These are phyloP conservation scores for Agaricus subrufescens DNA, from an alignment of 768 basidiomycete species.

Conservation along the genomic window DNA sequence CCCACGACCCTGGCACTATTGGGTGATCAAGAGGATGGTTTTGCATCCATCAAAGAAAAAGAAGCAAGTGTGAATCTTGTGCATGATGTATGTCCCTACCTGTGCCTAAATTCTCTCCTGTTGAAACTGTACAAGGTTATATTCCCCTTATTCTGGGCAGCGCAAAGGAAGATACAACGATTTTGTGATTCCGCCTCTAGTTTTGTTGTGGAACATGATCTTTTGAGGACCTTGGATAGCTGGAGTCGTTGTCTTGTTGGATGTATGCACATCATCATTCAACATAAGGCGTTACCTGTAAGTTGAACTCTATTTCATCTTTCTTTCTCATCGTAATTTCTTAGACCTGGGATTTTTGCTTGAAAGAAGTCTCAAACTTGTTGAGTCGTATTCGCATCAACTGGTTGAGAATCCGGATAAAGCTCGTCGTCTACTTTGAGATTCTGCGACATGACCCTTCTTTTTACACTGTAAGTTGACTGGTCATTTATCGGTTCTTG, in stretches of 20 bases:
- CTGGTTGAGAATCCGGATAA: slow-evolving; percentile 1
- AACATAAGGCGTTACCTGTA: slow-evolving; percentile 2
- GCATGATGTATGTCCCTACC: neutral
- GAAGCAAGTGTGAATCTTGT: slow-evolving; percentile 1
- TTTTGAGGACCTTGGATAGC: slow-evolving; percentile 5
- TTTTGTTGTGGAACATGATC: neutral
- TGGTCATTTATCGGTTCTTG: too few relatives aligned
- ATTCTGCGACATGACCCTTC: slow-evolving; percentile 7
- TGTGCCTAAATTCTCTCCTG: neutral
- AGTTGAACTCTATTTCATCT: neutral
- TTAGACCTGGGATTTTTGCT: slow-evolving; percentile 7
- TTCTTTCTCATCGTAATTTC: neutral
- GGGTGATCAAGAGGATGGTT: neutral
- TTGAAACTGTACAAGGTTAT: neutral
- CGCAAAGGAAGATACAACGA: slow-evolving; percentile 1
- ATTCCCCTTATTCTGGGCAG: slow-evolving; percentile 7
- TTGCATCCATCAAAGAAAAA: slow-evolving; percentile 1
- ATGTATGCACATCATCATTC: slow-evolving; percentile 8
- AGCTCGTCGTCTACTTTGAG: neutral
- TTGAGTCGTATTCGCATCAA: neutral
- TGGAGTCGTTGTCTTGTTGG: slow-evolving; percentile 6
- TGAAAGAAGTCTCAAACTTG: slow-evolving; percentile 1
- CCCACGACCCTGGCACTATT: slow-evolving; percentile 1
- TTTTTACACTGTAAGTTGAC: slow-evolving; percentile 1
- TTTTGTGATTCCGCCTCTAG: slow-evolving; percentile 6